These are phyloP conservation scores for Rutidosis leptorrhynchoides DNA, from an alignment of 129 eudicot species.

Conservation along the genomic window DNA sequence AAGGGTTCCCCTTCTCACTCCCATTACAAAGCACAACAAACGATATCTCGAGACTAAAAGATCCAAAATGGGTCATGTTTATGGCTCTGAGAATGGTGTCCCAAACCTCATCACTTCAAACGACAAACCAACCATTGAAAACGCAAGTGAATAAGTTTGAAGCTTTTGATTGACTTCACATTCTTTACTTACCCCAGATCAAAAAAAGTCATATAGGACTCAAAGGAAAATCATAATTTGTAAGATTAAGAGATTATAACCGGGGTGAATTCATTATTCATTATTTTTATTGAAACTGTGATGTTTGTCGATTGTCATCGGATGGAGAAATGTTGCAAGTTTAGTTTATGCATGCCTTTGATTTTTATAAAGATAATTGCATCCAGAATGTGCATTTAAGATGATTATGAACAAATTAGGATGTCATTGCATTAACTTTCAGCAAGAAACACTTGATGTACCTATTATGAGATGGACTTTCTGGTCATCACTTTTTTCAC, in stretches of 20 bases:
- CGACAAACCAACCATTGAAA: slow-evolving; percentile 33
- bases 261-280: slow-evolving; percentile 20
- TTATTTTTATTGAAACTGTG: too few species aligned
- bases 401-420: not conserved
- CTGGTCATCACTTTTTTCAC: not conserved
- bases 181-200: slow-evolving; percentile 22
- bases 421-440: not conserved
- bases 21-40: slow-evolving; percentile 74
- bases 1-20: slow-evolving; percentile 84
- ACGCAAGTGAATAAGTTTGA: slow-evolving; percentile 22
- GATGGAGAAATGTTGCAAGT: slow-evolving; percentile 23
- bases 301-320: too few species aligned
- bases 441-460: not conserved
- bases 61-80: slow-evolving; percentile 89
- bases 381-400: not conserved
- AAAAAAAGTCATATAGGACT: not conserved
- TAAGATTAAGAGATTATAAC: not conserved
- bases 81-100: slow-evolving; percentile 49
- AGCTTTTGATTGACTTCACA: slow-evolving; percentile 26
- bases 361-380: not conserved
- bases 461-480: not conserved
- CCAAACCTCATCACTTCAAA: slow-evolving; percentile 35
- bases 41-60: slow-evolving; percentile 89
- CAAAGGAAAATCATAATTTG: not conserved
- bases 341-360: slow-evolving; percentile 19